Percentiles rank a stretch among this genome's conserved stretches.
phyloP scores from a whole-genome alignment of 768 basidiomycete species.

The Cystobasidium tubakii region DNA sequence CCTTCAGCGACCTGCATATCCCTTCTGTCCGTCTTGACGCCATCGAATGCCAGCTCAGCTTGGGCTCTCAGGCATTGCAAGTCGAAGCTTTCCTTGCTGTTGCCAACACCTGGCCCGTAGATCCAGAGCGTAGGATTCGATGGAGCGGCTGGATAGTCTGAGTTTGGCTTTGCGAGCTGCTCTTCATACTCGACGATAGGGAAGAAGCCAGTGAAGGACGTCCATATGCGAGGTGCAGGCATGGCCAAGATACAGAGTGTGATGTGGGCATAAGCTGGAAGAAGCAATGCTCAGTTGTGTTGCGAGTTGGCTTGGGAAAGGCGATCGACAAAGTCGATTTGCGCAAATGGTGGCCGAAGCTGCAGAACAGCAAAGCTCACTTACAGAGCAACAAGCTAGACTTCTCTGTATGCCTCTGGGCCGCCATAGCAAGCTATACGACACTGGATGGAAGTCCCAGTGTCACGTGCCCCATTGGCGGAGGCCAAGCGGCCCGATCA shows the following conservation, averaged over 20 bases:
- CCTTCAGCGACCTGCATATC: constrained; percentile 14
- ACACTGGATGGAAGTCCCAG: too few species aligned
- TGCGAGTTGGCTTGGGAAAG: too few species aligned
- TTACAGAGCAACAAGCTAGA: too few species aligned
- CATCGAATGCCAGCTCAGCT: constrained; percentile 28
- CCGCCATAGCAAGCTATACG: too few species aligned
- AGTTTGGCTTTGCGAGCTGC: background rate
- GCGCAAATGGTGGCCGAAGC: background rate
- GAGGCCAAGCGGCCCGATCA: too few species aligned
- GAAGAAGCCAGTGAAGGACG: background rate
- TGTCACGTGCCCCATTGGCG: too few species aligned
- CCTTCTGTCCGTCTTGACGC: background rate
- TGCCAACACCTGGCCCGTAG: constrained; percentile 29
- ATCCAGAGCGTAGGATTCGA: constrained; percentile 19
- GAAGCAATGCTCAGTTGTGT: background rate
- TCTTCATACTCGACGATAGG: constrained; percentile 31
- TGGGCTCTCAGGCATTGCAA: constrained; percentile 18
- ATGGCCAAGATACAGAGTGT: background rate
- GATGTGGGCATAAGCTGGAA: too few species aligned
- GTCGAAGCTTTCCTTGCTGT: constrained; percentile 30
- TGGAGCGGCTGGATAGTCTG: background rate
- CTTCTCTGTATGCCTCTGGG: too few species aligned
- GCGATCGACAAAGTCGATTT: background rate
- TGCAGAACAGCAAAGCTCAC: background rate
- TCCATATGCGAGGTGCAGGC: constrained; percentile 22